Percentiles rank a stretch among this genome's conserved stretches.
Evolutionary conservation across 768 basidiomycete genomes (phyloP).

Genomic region (Cystofilobasidium macerans): DNA sequence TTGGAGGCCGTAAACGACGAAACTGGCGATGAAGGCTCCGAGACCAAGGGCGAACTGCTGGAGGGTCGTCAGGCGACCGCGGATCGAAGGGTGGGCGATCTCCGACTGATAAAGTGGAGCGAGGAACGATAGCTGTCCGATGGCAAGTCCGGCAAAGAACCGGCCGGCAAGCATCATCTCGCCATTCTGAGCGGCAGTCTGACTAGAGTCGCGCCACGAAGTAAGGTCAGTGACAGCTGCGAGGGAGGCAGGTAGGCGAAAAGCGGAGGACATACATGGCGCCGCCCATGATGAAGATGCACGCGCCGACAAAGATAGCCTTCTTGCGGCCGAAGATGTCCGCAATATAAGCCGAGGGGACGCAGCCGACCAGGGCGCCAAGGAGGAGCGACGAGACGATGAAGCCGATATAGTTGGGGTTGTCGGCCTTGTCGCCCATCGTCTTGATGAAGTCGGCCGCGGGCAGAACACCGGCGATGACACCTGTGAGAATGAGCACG

Average conservation of each 20-base stretch:
- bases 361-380: slow-evolving; percentile 26
- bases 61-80: slow-evolving; percentile 48
- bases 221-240: too few relatives aligned
- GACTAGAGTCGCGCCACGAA: too few relatives aligned
- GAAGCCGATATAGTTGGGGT: slow-evolving; percentile 33
- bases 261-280: too few relatives aligned
- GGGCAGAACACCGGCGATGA: slow-evolving; percentile 35
- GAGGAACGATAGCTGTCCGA: slow-evolving; percentile 42
- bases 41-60: slow-evolving; percentile 37
- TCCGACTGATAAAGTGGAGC: slow-evolving; percentile 46
- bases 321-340: slow-evolving; percentile 25
- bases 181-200: slow-evolving; percentile 41
- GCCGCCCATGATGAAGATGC: slow-evolving; percentile 28
- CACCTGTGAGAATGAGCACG: slow-evolving; percentile 26
- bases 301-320: slow-evolving; percentile 26
- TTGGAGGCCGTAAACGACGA: slow-evolving; percentile 39
- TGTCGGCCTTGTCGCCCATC: slow-evolving; percentile 17
- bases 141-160: slow-evolving; percentile 45
- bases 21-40: slow-evolving; percentile 43
- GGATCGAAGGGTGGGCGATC: slow-evolving; percentile 46
- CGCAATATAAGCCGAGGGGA: slow-evolving; percentile 23
- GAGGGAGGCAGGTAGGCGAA: too few relatives aligned
- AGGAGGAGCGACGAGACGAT: slow-evolving; percentile 33
- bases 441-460: slow-evolving; percentile 31
- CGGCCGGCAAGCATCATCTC: slow-evolving; percentile 47